Conservation (phyloP, 1,139 yeast genomes). For the Suhomyces ambrosiae region DNA sequence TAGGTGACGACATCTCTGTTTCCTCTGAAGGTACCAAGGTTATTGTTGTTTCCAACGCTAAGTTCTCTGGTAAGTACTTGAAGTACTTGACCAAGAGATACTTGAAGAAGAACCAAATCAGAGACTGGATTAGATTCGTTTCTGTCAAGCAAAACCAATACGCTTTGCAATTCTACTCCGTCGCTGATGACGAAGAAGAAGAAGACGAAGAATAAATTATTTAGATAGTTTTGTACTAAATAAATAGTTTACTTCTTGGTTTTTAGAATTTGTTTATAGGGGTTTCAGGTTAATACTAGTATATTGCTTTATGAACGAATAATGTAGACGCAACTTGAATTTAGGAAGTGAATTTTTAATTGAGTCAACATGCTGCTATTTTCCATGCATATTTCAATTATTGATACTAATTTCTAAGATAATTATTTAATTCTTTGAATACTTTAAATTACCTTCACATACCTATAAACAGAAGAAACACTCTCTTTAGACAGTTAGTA, state of each 20-base stretch:
- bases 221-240: slow-evolving; percentile 14
- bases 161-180: slow-evolving; percentile 99
- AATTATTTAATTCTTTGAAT: too few species aligned
- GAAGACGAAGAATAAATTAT: slow-evolving; percentile 70
- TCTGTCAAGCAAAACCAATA: slow-evolving; percentile 94
- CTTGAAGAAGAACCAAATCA: slow-evolving; percentile 99
- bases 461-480: too few species aligned
- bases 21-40: slow-evolving; percentile 83
- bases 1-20: slow-evolving; percentile 92
- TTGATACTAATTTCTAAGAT: too few species aligned
- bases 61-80: slow-evolving; percentile 99
- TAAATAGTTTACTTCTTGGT: slow-evolving; percentile 13
- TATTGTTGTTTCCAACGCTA: slow-evolving; percentile 86
- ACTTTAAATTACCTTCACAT: too few species aligned
- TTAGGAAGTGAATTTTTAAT: too few species aligned
- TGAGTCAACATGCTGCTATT: too few species aligned
- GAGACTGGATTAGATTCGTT: slow-evolving; percentile 99
- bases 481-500: too few species aligned
- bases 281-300: slow-evolving; percentile 15
- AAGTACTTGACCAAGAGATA: slow-evolving; percentile 99
- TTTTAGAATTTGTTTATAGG: slow-evolving; percentile 11
- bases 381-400: not conserved
- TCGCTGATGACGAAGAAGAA: slow-evolving; percentile 93
- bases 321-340: not conserved
- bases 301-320: slow-evolving; percentile 11